These are phyloP conservation scores for Ascochyta clinopodiicola DNA, from an alignment of 2,329 filamentous ascomycete species.

Conservation along the genomic window DNA sequence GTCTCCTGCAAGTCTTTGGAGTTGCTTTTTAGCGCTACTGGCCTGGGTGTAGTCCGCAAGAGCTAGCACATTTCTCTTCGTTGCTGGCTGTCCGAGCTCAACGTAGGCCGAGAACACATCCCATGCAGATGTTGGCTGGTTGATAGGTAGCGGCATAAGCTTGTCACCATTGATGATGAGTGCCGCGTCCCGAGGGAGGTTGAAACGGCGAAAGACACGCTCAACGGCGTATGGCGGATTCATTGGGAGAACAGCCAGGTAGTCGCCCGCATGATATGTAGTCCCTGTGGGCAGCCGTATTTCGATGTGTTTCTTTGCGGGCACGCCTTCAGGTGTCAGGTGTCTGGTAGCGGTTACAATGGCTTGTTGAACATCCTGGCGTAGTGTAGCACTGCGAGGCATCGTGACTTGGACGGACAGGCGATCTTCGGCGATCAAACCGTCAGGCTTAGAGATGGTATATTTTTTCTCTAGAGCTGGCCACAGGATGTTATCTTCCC, in stretches of 20 bases:
- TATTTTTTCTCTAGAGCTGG: conserved; percentile 45
- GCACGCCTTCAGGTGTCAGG: too few relatives aligned
- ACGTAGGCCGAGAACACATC: conserved; percentile 74
- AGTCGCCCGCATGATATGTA: conserved; percentile 76
- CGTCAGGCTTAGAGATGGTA: conserved; percentile 31
- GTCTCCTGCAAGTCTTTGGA: conserved; percentile 56
- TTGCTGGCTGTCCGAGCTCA: conserved; percentile 75
- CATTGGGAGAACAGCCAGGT: conserved; percentile 74
- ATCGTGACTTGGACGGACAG: conserved; percentile 45
- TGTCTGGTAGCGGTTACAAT: conserved; percentile 36
- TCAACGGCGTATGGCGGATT: conserved; percentile 70
- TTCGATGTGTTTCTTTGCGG: conserved; percentile 51
- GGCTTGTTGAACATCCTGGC: conserved; percentile 47
- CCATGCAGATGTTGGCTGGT: conserved; percentile 64
- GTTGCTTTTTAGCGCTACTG: conserved; percentile 55
- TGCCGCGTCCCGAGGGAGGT: too few relatives aligned
- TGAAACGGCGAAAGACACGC: too few relatives aligned
- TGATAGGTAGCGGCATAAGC: conserved; percentile 68
- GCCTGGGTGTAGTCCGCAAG: conserved; percentile 60
- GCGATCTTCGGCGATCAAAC: too few relatives aligned
- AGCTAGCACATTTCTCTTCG: conserved; percentile 64
- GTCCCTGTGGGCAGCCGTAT: conserved; percentile 54
- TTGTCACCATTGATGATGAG: too few relatives aligned
- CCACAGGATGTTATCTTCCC: conserved; percentile 49
- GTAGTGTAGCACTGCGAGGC: conserved; percentile 43